A percentile compares a stretch with the other conserved stretches of the same genome.
These are phyloP conservation scores for Rhinocladiella similis DNA, from an alignment of 2,329 filamentous ascomycete genomes.

Conservation along the genomic window DNA sequence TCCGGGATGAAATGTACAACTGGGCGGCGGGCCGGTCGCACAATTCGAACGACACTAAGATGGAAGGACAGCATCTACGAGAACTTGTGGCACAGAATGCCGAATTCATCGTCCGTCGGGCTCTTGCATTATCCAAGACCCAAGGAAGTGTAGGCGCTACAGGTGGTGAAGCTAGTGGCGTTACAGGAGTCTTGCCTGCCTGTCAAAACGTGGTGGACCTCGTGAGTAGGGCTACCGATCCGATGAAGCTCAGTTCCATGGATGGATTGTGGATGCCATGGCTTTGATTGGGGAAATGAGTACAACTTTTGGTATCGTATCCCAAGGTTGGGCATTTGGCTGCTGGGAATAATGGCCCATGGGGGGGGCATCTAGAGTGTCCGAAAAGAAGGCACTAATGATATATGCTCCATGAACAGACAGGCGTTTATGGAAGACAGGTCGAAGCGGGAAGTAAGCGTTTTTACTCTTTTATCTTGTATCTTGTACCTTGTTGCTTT, in stretches of 20 bases:
- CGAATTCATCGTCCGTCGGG: conserved; percentile 88
- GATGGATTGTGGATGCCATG: conserved; percentile 98
- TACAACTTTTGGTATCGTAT: neutral
- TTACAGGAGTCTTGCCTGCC: conserved; percentile 71
- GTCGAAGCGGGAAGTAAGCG: no score
- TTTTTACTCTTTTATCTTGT: no score
- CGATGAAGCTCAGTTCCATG: conserved; percentile 80
- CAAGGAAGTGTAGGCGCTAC: conserved; percentile 34
- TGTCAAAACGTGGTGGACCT: conserved; percentile 97
- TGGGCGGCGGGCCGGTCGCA: conserved; percentile 72
- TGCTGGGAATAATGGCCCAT: no score
- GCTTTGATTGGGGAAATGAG: conserved; percentile 52
- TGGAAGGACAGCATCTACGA: conserved; percentile 69
- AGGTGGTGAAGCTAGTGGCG: conserved; percentile 7
- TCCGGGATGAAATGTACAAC: conserved; percentile 96
- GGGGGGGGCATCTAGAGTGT: no score
- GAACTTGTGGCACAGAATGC: conserved; percentile 83
- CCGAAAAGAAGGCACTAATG: no score
- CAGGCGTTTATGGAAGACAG: no score
- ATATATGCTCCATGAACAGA: no score
- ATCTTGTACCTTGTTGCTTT: no score
- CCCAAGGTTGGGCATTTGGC: no score
- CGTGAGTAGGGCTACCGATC: conserved; percentile 89
- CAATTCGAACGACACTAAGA: conserved; percentile 35
- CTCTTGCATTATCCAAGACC: conserved; percentile 75